Evolutionary conservation across 2,329 filamentous ascomycete species (phyloP).

Genomic region (Stromatinia cepivora): DNA sequence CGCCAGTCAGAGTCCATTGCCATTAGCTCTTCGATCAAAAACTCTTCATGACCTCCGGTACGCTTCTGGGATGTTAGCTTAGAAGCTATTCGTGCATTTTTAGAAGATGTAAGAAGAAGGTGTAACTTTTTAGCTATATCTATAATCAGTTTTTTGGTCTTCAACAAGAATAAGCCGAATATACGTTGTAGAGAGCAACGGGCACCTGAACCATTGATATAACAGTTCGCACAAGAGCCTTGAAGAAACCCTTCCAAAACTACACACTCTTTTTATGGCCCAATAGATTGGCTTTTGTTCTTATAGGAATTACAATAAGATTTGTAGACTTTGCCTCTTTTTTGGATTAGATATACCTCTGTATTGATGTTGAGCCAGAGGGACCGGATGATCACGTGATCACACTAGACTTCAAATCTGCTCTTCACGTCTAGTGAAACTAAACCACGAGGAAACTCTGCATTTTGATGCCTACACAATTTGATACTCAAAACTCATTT

Average conservation of each 20-base stretch:
- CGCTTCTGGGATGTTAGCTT: neutral
- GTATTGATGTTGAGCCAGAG: no score
- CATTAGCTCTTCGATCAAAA: neutral
- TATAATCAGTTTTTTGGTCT: neutral
- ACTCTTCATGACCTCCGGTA: neutral
- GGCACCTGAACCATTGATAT: neutral
- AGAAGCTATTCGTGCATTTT: neutral
- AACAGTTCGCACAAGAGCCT: no score
- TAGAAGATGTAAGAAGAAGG: neutral
- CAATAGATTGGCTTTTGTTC: neutral
- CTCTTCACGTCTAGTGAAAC: neutral
- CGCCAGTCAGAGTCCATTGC: neutral
- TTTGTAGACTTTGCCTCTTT: neutral
- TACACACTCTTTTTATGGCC: neutral
- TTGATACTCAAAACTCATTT: neutral
- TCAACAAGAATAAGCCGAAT: neutral
- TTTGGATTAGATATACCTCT: no score
- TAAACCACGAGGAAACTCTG: neutral
- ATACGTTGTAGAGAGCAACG: neutral
- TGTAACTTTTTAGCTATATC: neutral
- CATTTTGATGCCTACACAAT: neutral
- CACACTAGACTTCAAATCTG: no score
- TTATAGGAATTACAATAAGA: neutral
- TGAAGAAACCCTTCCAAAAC: neutral
- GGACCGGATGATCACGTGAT: no score